Conservation (phyloP, 2,329 filamentous ascomycete species). For the Geosmithia morbida region DNA sequence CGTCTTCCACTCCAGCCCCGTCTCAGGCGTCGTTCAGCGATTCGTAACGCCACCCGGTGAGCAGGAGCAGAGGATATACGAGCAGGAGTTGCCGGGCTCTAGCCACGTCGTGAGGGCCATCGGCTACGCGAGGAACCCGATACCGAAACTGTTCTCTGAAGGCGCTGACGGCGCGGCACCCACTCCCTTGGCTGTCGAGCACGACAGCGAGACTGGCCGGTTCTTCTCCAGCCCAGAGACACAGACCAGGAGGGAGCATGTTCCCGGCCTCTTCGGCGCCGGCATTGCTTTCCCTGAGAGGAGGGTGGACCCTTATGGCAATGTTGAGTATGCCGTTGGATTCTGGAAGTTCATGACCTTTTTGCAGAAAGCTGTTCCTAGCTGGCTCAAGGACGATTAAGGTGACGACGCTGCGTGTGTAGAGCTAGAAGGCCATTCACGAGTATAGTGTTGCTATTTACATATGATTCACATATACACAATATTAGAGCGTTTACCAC, state of each 20-base stretch:
- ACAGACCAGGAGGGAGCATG: constrained; percentile 19
- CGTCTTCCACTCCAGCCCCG: constrained; percentile 25
- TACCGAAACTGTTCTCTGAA: constrained; percentile 29
- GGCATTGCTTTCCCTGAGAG: constrained; percentile 50
- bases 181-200: constrained; percentile 26
- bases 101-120: constrained; percentile 43
- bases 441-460: not conserved
- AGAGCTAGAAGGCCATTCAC: not conserved
- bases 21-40: constrained; percentile 29
- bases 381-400: constrained; percentile 20
- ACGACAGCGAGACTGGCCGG: constrained; percentile 13
- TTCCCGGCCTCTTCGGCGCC: constrained; percentile 41
- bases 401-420: not conserved
- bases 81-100: constrained; percentile 30
- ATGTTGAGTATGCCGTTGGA: constrained; percentile 47
- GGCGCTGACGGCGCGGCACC: constrained; percentile 9
- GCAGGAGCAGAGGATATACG: constrained; percentile 27
- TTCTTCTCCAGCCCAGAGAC: constrained; percentile 1
- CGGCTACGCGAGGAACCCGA: constrained; percentile 34
- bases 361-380: constrained; percentile 35
- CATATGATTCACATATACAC: not conserved
- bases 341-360: constrained; percentile 54
- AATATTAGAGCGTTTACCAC: too few relatives aligned
- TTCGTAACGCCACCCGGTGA: constrained; percentile 24
- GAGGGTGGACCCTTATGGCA: constrained; percentile 44